Percentiles rank a stretch among this genome's conserved stretches.
phyloP scores from a whole-genome alignment of 305 asterid genomes.

The Solanum chacoense region DNA sequence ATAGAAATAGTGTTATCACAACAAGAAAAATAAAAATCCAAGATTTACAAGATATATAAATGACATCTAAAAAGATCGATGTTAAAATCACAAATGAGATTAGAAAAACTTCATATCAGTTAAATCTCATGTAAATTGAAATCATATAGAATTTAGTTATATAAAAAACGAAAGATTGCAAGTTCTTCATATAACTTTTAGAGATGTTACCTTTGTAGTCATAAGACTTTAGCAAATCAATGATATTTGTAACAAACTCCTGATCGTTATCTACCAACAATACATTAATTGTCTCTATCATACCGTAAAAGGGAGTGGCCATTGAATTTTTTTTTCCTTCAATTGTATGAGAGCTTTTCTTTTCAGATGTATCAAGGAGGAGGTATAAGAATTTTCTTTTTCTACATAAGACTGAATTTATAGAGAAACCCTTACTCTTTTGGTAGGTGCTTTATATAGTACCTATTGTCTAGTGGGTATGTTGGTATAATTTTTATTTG shows the following conservation, averaged over 20 bases:
- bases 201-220: not conserved
- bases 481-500: not conserved
- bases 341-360: too few species aligned
- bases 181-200: not conserved
- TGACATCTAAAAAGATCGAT: too few species aligned
- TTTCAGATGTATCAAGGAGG: not conserved
- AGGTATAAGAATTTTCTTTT: not conserved
- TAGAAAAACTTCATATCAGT: not conserved
- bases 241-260: not conserved
- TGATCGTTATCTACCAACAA: not conserved
- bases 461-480: not conserved
- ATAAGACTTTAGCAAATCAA: not conserved
- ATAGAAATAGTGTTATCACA: too few species aligned
- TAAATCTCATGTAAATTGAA: not conserved
- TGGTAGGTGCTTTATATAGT: not conserved
- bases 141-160: not conserved
- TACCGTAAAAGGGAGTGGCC: not conserved
- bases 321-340: not conserved
- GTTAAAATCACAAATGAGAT: not conserved
- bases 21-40: not conserved
- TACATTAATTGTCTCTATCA: not conserved
- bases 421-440: not conserved
- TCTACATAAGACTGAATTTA: not conserved
- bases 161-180: not conserved
- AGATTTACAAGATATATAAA: not conserved